Evolutionary conservation across 257 asterid species (phyloP).

Genomic region (Vinca minor): DNA sequence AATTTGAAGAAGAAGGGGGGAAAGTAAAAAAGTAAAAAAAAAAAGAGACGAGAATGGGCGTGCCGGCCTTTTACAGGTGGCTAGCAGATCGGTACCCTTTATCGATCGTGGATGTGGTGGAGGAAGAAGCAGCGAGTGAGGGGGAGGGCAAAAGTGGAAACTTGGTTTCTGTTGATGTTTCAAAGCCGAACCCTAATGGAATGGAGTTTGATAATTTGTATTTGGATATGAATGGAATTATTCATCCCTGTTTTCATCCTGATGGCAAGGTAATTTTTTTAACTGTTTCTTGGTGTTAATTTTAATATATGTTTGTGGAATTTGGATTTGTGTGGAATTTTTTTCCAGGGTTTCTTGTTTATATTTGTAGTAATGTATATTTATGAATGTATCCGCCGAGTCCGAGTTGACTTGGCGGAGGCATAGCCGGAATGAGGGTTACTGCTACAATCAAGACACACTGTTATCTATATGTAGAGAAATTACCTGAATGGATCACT

Average conservation of each 20-base stretch:
- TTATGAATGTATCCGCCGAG: too few relatives aligned
- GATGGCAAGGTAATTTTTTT: slow-evolving; percentile 62
- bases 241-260: slow-evolving; percentile 97
- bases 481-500: too few relatives aligned
- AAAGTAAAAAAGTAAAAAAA: neutral
- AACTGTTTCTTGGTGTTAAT: neutral
- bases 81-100: slow-evolving; percentile 88
- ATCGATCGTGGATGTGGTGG: slow-evolving; percentile 70
- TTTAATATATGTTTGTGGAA: neutral
- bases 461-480: too few relatives aligned
- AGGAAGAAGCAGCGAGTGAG: slow-evolving; percentile 71
- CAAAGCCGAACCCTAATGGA: slow-evolving; percentile 85
- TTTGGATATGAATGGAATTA: slow-evolving; percentile 91
- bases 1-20: neutral
- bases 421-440: too few relatives aligned
- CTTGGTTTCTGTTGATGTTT: slow-evolving; percentile 38
- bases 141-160: slow-evolving; percentile 29
- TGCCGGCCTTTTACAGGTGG: slow-evolving; percentile 94
- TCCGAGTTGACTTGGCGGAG: too few relatives aligned
- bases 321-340: neutral
- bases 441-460: too few relatives aligned
- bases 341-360: neutral
- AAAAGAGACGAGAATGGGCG: slow-evolving; percentile 49
- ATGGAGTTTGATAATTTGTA: slow-evolving; percentile 81
- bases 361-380: neutral